Evolutionary conservation across 2,329 filamentous ascomycete species (phyloP).

Genomic region (Metarhizium anisopliae): DNA sequence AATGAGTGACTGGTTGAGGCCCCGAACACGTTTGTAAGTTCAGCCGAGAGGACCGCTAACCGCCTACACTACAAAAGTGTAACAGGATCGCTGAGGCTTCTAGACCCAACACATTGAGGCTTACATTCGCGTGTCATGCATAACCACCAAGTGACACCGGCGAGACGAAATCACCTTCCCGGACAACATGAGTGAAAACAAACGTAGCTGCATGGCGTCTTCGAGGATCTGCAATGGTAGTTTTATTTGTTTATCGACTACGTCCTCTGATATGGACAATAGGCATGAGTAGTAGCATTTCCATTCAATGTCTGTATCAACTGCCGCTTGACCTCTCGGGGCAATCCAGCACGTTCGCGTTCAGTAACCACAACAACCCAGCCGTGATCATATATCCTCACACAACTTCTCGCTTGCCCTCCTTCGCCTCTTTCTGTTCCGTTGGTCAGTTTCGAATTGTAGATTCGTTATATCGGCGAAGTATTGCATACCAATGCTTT

Average conservation of each 20-base stretch:
- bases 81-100: no score
- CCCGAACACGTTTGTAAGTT: no score
- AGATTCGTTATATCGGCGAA: background rate
- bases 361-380: background rate
- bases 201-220: background rate
- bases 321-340: background rate
- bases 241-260: background rate
- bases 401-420: slow-evolving; percentile 86
- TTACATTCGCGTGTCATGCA: no score
- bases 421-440: slow-evolving; percentile 87
- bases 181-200: background rate
- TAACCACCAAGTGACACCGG: no score
- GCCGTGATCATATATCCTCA: slow-evolving; percentile 29
- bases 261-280: background rate
- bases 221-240: background rate
- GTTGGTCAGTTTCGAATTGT: slow-evolving; percentile 20
- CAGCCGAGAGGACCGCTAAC: no score
- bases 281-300: background rate
- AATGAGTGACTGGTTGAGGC: no score
- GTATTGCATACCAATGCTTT: slow-evolving; percentile 76
- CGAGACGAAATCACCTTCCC: background rate
- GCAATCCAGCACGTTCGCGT: background rate
- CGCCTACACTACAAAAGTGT: no score
- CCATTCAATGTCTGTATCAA: background rate
- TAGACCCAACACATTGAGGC: no score